Conservation (phyloP, 495 filamentous ascomycete species). For the Xylaria scruposa region DNA sequence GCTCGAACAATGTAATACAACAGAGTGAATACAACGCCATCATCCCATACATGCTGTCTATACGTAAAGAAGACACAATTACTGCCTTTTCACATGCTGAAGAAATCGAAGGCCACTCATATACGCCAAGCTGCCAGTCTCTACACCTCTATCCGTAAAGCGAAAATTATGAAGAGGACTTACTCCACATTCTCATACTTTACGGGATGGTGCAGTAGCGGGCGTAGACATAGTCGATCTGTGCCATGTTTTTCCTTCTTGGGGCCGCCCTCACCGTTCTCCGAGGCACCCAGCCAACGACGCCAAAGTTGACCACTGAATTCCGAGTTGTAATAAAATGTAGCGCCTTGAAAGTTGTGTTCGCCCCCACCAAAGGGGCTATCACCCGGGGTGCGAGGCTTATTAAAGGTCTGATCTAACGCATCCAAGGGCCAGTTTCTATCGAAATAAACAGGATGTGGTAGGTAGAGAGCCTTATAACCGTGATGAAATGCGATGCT, state of each 20-base stretch:
- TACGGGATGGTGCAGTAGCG: conserved; percentile 82
- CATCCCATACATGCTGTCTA: neutral
- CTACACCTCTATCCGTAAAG: neutral
- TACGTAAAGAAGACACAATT: neutral
- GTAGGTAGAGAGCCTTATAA: conserved; percentile 84
- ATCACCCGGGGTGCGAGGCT: conserved; percentile 57
- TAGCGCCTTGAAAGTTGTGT: conserved; percentile 55
- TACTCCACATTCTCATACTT: conserved; percentile 54
- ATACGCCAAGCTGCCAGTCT: neutral
- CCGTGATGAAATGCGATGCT: conserved; percentile 80
- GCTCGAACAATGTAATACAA: conserved; percentile 5
- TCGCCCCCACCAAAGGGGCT: conserved; percentile 58
- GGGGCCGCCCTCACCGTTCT: conserved; percentile 52
- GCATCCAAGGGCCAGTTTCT: conserved; percentile 74
- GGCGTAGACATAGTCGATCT: conserved; percentile 81
- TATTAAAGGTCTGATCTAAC: conserved; percentile 76
- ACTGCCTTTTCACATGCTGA: neutral
- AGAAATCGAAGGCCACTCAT: neutral
- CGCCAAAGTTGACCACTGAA: conserved; percentile 55
- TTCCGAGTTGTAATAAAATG: conserved; percentile 57
- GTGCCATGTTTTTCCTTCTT: conserved; percentile 50
- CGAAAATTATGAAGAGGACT: neutral
- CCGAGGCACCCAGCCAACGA: conserved; percentile 53
- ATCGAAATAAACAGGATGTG: conserved; percentile 84
- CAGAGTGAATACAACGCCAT: neutral